Conservation (phyloP, 1,139 yeast species). For the Hansenula sp. region DNA sequence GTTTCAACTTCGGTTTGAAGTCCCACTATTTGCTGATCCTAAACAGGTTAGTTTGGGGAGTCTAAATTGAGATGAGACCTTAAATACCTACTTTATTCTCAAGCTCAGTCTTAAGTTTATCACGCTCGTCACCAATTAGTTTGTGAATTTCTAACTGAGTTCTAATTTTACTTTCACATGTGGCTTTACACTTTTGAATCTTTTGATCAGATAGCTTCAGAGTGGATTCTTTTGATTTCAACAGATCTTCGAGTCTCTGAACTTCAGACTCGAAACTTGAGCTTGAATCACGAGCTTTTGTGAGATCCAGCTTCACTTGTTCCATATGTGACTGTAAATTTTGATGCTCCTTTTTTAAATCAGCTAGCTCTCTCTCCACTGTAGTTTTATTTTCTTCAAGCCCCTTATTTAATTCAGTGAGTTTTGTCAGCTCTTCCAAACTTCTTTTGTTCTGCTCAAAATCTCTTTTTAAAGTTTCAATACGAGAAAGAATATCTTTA, state of each 20-base stretch:
- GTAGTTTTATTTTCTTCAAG: not conserved
- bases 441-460: not conserved
- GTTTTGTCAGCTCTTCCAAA: not conserved
- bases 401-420: not conserved
- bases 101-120: conserved; percentile 4
- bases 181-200: conserved; percentile 6
- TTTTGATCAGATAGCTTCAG: conserved; percentile 9
- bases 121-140: conserved; percentile 14
- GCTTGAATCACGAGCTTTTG: not conserved
- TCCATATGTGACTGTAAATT: not conserved
- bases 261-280: not conserved
- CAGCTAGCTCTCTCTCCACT: not conserved
- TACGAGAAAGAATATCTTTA: not conserved
- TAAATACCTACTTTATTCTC: not conserved
- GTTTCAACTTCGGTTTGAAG: not conserved
- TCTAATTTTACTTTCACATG: conserved; percentile 14
- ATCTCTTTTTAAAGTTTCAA: not conserved
- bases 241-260: not conserved
- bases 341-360: not conserved
- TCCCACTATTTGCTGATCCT: not conserved
- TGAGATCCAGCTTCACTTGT: not conserved
- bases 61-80: no score
- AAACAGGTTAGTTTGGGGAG: not conserved
- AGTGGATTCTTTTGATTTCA: not conserved
- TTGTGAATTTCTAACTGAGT: conserved; percentile 16